Conservation (phyloP, 305 asterid genomes). For the Rubia peregrina region DNA sequence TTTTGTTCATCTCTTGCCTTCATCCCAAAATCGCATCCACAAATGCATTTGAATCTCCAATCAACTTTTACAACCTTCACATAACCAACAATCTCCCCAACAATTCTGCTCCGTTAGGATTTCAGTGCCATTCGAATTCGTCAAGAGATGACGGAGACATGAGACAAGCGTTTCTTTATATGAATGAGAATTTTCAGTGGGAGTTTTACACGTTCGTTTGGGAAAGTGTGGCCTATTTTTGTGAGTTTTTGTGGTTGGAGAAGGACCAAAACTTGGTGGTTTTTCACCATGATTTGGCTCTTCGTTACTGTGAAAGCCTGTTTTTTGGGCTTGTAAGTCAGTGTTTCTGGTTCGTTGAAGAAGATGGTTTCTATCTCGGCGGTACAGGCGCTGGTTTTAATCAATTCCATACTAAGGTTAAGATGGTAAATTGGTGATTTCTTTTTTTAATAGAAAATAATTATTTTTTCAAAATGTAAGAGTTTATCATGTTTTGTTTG, state of each 20-base stretch:
- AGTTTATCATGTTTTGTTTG: too few species aligned
- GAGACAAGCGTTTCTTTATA: neutral
- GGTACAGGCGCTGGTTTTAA: neutral
- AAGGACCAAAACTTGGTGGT: neutral
- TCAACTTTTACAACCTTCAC: neutral
- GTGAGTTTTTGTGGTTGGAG: constrained; percentile 5
- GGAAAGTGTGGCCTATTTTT: neutral
- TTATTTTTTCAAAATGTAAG: too few species aligned
- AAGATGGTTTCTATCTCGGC: constrained; percentile 6
- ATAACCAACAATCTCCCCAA: neutral
- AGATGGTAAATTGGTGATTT: neutral
- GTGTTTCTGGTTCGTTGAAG: neutral
- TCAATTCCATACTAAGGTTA: neutral
- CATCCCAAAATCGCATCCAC: neutral
- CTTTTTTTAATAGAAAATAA: too few species aligned
- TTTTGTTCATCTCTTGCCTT: neutral
- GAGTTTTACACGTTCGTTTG: neutral
- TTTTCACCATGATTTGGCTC: constrained; percentile 5
- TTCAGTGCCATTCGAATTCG: neutral
- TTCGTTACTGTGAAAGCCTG: neutral
- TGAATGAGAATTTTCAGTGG: neutral
- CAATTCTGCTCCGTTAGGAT: neutral
- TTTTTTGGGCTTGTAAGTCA: neutral
- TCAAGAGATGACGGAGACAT: neutral
- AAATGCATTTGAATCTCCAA: neutral